Evolutionary conservation across 371 early-diverging fungal genomes (phyloP), one percentile per base, ranked within the genome.

Genomic region (Mortierella sp.): DNA sequence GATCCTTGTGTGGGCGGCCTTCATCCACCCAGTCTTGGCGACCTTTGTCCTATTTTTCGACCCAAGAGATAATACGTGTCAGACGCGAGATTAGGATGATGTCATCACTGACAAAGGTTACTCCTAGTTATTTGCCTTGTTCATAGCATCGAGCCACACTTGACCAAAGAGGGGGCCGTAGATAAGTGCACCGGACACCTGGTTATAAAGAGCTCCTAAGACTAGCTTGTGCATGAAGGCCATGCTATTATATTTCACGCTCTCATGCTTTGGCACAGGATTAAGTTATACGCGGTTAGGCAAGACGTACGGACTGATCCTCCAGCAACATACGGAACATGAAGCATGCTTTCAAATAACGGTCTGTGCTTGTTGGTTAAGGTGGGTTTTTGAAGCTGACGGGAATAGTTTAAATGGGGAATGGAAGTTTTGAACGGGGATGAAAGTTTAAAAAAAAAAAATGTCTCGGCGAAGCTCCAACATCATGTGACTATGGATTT

Each of bases 1-100:
- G 6, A n/a, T 66, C 28, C 50, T 50, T 67, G 41, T 27, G n/a
- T n/a, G n/a, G 4, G 6, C 19, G 15, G 3, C 52, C 26, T 7
- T 52, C 19, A 27, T 24, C 49, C 41, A 30, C 59, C 73, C 68
- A 73, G 31, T 34, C 28, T 14, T 61, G 59, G 23, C 68, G 44
- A 12, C 73, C 73, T 41, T 73, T 73, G 49, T 73, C 73, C 73
- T 73, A 59, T n/a, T n/a, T n/a, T n/a, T n/a, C n/a, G n/a, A n/a
- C n/a, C n/a, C n/a, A n/a, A n/a, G n/a, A n/a, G n/a, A n/a, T n/a
- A n/a, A n/a, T n/a, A n/a, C n/a, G n/a, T n/a, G n/a, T n/a, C n/a
- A n/a, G n/a, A n/a, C n/a, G n/a, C n/a, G n/a, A n/a, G n/a, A n/a
- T n/a, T n/a, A n/a, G n/a, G n/a, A n/a, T n/a, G n/a, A n/a, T n/a